Evolutionary conservation across 257 asterid species (phyloP), one percentile per base, ranked within the genome.

Genomic region (Solanum infundibuliforme): DNA sequence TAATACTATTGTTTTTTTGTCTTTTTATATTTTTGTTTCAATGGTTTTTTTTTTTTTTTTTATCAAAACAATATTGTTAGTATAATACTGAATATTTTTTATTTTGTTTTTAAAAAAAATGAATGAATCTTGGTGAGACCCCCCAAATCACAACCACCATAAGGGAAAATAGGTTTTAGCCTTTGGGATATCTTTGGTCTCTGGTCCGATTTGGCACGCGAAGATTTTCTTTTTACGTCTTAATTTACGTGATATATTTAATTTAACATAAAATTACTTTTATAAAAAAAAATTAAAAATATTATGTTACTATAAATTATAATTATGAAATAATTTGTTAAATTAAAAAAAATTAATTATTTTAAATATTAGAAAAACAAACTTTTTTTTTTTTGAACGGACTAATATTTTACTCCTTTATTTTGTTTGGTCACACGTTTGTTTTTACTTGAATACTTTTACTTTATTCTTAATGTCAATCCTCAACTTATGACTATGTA

Each of bases 101-200:
- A 23, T 6, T 20, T 21, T 21, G 0, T 20, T 55, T 18, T 55
- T 55, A 3, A 21, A 60, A 39, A 18, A 38, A 16, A 6, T 43
- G 38, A 84, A 25, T 86, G 86, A 86, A 91, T 93, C 90, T 88
- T 3, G 3, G 27, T 55, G 62, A 82, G 90, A 87, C 92, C 94
- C 93, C 94, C 41, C 94, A 90, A 89, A 93, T 90, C 92, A 77
- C 89, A 90, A 85, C 89, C 90, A 90, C 91, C 87, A 65, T 87
- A 12, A 34, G 31, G 9, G 23, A 72, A 34, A 39, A 14, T 48
- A 25, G 73, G 84, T 81, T 83, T 83, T 58, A 27, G 39, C 38
- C 25, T 20, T 41, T 41, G 84, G 84, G 16, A 46, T 82, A n/a
- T 76, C 46, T 52, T 36, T 25, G 87, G 27, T 46, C 36, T 68